These are phyloP conservation scores for Leccinum pachyderme DNA, from an alignment of 1,284 basidiomycete species.

Conservation along the genomic window DNA sequence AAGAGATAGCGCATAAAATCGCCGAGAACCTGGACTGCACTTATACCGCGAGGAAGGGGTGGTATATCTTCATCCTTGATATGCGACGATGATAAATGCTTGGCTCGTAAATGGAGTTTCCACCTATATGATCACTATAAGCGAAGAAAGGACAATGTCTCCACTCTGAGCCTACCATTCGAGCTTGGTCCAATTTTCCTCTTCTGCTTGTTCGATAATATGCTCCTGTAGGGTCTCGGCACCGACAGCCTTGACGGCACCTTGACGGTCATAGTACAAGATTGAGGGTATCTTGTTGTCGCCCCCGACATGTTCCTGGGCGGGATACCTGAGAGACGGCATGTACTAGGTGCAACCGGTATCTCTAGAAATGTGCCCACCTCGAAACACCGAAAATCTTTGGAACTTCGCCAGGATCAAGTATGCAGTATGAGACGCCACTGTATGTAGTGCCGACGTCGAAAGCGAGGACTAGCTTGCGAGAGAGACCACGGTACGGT, in stretches of 20 bases:
- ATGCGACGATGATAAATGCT: conserved; percentile 26
- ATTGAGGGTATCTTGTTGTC: conserved; percentile 56
- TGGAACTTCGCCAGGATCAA: conserved; percentile 47
- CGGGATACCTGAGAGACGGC: conserved; percentile 37
- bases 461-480: conserved; percentile 47
- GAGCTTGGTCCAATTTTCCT: conserved; percentile 43
- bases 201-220: conserved; percentile 41
- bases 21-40: conserved; percentile 44
- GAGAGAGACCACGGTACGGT: conserved; percentile 32
- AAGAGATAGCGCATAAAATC: conserved; percentile 54
- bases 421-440: conserved; percentile 44
- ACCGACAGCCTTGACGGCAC: conserved; percentile 44
- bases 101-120: conserved; percentile 52
- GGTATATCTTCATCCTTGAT: conserved; percentile 35
- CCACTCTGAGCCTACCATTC: conserved; percentile 42
- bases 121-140: conserved; percentile 41
- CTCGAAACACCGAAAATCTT: conserved; percentile 43
- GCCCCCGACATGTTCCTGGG: conserved; percentile 38
- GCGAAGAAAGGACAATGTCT: not conserved
- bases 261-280: conserved; percentile 49
- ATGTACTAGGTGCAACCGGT: not conserved
- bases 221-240: conserved; percentile 45
- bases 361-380: conserved; percentile 16
- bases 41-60: conserved; percentile 45
- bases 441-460: conserved; percentile 54